A percentile compares a stretch with the other conserved stretches of the same genome.
Evolutionary conservation across 2,329 filamentous ascomycete genomes (phyloP).

Genomic region (Trichophyton verrucosum): DNA sequence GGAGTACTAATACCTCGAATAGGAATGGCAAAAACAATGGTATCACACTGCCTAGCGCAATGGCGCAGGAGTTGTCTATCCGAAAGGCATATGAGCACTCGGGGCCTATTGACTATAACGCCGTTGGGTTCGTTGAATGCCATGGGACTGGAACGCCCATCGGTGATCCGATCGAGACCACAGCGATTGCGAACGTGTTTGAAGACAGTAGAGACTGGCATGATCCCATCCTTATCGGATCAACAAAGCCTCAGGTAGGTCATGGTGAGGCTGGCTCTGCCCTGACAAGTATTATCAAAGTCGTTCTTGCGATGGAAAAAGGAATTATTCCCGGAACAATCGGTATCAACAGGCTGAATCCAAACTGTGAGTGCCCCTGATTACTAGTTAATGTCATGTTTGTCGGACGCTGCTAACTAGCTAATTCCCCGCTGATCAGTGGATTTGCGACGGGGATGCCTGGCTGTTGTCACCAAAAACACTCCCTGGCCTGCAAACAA

Average conservation of each 20-base stretch:
- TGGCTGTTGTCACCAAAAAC: too few species aligned
- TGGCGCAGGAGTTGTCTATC: constrained; percentile 27
- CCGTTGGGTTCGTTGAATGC: neutral
- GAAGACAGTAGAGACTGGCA: neutral
- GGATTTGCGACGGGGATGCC: too few species aligned
- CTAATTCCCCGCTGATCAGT: neutral
- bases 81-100: constrained; percentile 40
- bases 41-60: constrained; percentile 11
- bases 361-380: neutral
- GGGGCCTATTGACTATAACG: constrained; percentile 45
- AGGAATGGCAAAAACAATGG: constrained; percentile 12
- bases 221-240: constrained; percentile 13
- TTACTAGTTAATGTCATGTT: neutral
- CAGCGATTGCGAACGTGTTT: neutral
- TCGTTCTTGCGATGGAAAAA: constrained; percentile 18
- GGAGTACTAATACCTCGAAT: too few species aligned
- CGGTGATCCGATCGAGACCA: constrained; percentile 7
- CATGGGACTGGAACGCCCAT: neutral
- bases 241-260: constrained; percentile 22
- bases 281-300: constrained; percentile 20
- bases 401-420: neutral
- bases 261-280: constrained; percentile 21
- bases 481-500: too few species aligned
- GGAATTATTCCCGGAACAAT: constrained; percentile 20
- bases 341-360: neutral